Percentiles rank a stretch among this genome's conserved stretches.
Evolutionary conservation across 2,329 filamentous ascomycete species (phyloP).

Genomic region (Grosmannia serpens): DNA sequence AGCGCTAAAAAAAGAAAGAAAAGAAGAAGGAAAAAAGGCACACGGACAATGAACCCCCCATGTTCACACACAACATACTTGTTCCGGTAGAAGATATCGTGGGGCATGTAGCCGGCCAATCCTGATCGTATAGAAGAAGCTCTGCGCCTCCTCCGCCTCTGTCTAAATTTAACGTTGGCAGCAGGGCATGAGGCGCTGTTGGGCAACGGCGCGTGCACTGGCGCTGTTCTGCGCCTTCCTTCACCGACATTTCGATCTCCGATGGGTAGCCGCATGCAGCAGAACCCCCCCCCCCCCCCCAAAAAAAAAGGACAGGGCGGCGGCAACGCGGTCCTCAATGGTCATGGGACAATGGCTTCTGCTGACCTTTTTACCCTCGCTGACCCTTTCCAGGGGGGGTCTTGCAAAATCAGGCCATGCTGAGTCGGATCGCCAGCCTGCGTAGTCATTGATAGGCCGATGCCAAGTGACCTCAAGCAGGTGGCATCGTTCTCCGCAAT

Average conservation of each 20-base stretch:
- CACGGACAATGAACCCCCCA: too few species aligned
- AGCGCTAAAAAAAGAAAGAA: not conserved
- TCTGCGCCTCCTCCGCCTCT: not conserved
- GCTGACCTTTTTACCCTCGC: not conserved
- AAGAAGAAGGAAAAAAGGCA: too few species aligned
- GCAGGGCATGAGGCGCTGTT: not conserved
- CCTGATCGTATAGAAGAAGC: not conserved
- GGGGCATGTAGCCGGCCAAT: not conserved
- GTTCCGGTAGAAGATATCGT: not conserved
- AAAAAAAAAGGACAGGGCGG: not conserved
- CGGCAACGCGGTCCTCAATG: not conserved
- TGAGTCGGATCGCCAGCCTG: not conserved
- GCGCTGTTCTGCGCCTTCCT: not conserved
- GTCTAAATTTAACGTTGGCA: not conserved
- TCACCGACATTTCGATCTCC: conserved; percentile 1
- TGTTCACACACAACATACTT: not conserved
- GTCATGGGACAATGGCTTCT: not conserved
- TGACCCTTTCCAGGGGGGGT: not conserved
- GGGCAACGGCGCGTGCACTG: not conserved
- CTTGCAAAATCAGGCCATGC: not conserved
- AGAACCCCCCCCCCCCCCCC: not conserved
- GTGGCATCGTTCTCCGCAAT: not conserved
- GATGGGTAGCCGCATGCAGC: not conserved
- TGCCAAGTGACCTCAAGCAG: not conserved
- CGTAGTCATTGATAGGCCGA: not conserved